phyloP scores from a whole-genome alignment of 148 eudicot species.

The Cornus suecica region DNA sequence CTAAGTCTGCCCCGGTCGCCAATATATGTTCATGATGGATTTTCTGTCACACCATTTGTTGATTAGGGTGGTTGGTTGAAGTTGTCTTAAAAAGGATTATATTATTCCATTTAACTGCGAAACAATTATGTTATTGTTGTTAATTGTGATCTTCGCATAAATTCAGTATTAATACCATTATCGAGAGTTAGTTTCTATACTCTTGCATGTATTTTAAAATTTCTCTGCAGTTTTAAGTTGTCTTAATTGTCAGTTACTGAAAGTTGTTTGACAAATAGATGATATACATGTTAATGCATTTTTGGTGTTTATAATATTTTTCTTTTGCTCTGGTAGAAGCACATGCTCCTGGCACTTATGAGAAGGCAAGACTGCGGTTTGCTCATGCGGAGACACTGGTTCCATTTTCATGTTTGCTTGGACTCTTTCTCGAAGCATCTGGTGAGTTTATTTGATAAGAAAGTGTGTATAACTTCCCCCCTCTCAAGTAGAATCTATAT shows the following conservation, averaged over 20 bases:
- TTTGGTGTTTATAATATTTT: background rate
- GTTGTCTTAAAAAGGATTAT: background rate
- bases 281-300: background rate
- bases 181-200: background rate
- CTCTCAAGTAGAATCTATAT: no score
- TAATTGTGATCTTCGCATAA: background rate
- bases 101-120: background rate
- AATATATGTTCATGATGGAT: no score
- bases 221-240: background rate
- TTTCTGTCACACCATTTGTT: no score
- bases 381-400: conserved; percentile 97
- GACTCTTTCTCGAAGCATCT: conserved; percentile 84
- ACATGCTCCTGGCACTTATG: conserved; percentile 75
- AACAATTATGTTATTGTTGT: background rate
- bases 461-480: no score
- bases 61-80: background rate
- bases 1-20: background rate
- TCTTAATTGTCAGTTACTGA: background rate
- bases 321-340: conserved; percentile 43
- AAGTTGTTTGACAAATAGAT: background rate
- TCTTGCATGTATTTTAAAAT: background rate
- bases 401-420: conserved; percentile 96
- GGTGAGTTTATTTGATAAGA: conserved; percentile 48
- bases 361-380: conserved; percentile 84
- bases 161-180: background rate